A percentile compares a stretch with the other conserved stretches of the same genome.
These are phyloP conservation scores for Wickerhamiella domercqiae DNA, from an alignment of 805 yeast genomes.

Conservation along the genomic window DNA sequence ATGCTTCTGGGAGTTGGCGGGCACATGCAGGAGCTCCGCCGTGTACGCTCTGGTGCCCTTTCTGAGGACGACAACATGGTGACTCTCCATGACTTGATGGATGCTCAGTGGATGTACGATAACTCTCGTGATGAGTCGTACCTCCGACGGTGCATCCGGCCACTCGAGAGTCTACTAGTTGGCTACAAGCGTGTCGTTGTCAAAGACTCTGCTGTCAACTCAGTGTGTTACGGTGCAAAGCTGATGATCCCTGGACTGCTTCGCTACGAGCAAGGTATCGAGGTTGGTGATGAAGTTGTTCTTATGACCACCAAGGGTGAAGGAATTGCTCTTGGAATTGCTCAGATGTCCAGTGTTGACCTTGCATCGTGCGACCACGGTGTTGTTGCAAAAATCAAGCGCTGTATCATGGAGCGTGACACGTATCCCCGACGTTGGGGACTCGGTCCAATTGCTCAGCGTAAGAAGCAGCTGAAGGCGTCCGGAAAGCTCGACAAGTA, in stretches of 20 bases:
- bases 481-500: constrained; percentile 94
- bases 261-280: constrained; percentile 96
- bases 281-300: constrained; percentile 93
- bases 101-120: constrained; percentile 96
- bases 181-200: constrained; percentile 97
- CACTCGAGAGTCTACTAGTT: constrained; percentile 80
- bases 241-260: constrained; percentile 96
- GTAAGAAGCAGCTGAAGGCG: constrained; percentile 95
- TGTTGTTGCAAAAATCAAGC: constrained; percentile 93
- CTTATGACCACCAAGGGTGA: constrained; percentile 98
- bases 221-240: constrained; percentile 98
- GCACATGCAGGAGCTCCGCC: constrained; percentile 98
- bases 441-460: constrained; percentile 93
- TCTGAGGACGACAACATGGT: constrained; percentile 83
- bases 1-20: constrained; percentile 98
- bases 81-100: constrained; percentile 91
- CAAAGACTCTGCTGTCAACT: constrained; percentile 88
- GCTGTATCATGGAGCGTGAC: constrained; percentile 99
- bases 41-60: constrained; percentile 96
- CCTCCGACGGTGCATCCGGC: constrained; percentile 84
- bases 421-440: constrained; percentile 99
- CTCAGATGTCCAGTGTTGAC: constrained; percentile 97
- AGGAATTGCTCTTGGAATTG: constrained; percentile 96
- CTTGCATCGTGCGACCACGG: constrained; percentile 96
- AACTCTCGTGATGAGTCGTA: constrained; percentile 94